Base-by-base conservation (phyloP, 768 basidiomycete species). In the Lentinula guzmanii region DNA sequence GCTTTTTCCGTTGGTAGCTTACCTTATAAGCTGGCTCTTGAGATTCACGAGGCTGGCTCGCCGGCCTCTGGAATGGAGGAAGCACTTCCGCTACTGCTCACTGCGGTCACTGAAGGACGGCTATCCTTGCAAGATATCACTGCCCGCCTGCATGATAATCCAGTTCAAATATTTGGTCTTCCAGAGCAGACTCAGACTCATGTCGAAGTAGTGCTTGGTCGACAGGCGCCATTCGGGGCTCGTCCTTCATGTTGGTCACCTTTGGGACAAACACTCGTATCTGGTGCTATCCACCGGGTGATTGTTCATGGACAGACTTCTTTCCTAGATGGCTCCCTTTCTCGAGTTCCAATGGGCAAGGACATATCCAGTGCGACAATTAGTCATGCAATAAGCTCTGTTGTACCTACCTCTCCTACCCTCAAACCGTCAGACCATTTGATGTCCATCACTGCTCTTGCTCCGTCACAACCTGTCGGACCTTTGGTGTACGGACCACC, bases 121-220 rank as follows among this genome's bases (percentile, higher is more conserved):
- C 79, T 98, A 31, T 90, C 90, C 0, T 77, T 97, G 59, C 85
- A 91, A 43, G 93, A 91, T 70, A 86, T 99, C 65, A 86, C 85
- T 39, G 70, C 78, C n/a, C 86, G 94, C 52, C 72, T 98, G 16
- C 87, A 94, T 70, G 95, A 98, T 68, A 98, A 97, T 72, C 96
- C 97, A 1, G 83, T 90, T 18, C 82, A 85, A 43, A 98, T 99
- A 70, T 97, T 98, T 70, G 89, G 88, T 37, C 81, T 98, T 11
- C 88, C 93, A 0, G 93, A 97, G 64, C 92, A 93, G 69, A 70
- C 82, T 5, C 83, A 93, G 63, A 94, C 95, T 1, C 89, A 88
- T 64, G 91, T 97, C 41, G 97, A 99, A 70, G 92, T 99, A 50
- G 92, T 95, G 64, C 77, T 97, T 31, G 91, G 92, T 61, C 86